These are phyloP conservation scores for Prunus yedoensis DNA, from an alignment of 331 rosid genomes.

Conservation along the genomic window DNA sequence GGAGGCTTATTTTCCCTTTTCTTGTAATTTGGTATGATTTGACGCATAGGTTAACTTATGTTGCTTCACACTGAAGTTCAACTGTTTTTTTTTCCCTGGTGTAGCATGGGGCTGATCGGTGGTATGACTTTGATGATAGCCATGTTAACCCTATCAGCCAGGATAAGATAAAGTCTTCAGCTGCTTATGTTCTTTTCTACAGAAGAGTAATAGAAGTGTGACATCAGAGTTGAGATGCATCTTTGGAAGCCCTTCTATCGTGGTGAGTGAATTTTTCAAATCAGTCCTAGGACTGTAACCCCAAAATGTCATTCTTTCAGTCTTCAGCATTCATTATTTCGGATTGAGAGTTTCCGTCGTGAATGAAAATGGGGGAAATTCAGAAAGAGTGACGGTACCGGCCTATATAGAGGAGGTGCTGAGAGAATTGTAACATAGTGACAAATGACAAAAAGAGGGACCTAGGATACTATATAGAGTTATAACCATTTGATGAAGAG, in stretches of 20 bases:
- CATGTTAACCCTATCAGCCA: conserved; percentile 67
- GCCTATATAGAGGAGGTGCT: conserved; percentile 21
- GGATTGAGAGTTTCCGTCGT: conserved; percentile 31
- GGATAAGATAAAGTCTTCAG: conserved; percentile 94
- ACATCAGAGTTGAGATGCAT: conserved; percentile 33
- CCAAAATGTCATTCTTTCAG: conserved; percentile 43
- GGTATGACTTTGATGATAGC: conserved; percentile 96
- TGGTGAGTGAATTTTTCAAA: conserved; percentile 25
- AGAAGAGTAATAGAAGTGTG: conserved; percentile 64
- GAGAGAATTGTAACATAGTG: conserved; percentile 41
- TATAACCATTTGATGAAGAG: conserved; percentile 21
- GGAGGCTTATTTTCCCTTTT: conserved; percentile 2
- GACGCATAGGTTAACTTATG: not conserved
- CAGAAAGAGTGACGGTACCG: not conserved
- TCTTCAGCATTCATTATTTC: conserved; percentile 19
- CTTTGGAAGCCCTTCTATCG: conserved; percentile 24
- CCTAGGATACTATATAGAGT: conserved; percentile 39
- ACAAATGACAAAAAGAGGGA: conserved; percentile 33
- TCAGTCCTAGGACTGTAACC: conserved; percentile 37
- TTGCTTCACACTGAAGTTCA: conserved; percentile 28
- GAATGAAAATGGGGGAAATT: conserved; percentile 26
- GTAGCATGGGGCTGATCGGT: conserved; percentile 90
- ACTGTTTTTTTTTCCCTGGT: conserved; percentile 25
- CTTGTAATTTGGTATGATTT: not conserved
- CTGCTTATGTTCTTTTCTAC: conserved; percentile 97